These are phyloP conservation scores for Alternaria incomplexa DNA, from an alignment of 2,329 filamentous ascomycete genomes.

Conservation along the genomic window DNA sequence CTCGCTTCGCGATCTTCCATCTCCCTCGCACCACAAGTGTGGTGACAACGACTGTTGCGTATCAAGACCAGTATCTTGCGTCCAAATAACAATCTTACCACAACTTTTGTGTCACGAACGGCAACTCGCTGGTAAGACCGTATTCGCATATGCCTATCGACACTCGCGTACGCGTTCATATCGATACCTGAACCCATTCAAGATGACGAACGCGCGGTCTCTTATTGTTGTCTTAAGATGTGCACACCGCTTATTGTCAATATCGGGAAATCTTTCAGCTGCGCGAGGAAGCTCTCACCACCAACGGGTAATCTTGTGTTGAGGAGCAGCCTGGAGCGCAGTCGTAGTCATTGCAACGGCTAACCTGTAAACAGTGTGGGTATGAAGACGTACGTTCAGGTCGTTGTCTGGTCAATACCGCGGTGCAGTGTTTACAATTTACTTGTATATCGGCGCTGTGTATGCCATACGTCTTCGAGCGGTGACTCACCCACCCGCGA, in stretches of 20 bases:
- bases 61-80: not conserved
- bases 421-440: not conserved
- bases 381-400: not conserved
- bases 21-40: not conserved
- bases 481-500: slow-evolving; percentile 2
- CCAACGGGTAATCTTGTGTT: slow-evolving; percentile 33
- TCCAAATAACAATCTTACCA: not conserved
- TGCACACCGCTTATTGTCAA: slow-evolving; percentile 41
- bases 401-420: not conserved
- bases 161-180: slow-evolving; percentile 27
- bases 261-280: slow-evolving; percentile 22
- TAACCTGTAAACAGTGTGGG: not conserved
- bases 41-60: not conserved
- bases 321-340: slow-evolving; percentile 18
- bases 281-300: slow-evolving; percentile 26
- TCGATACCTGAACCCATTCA: slow-evolving; percentile 50
- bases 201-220: slow-evolving; percentile 51
- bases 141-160: slow-evolving; percentile 14
- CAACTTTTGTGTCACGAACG: not conserved
- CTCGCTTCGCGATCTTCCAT: not conserved
- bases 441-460: not conserved
- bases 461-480: not conserved
- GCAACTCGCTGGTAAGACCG: not conserved
- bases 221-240: slow-evolving; percentile 55
- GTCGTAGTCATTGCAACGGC: not conserved